These are phyloP conservation scores for Diphasiastrum complanatum DNA, from an alignment of 83 land plant species.

Conservation along the genomic window DNA sequence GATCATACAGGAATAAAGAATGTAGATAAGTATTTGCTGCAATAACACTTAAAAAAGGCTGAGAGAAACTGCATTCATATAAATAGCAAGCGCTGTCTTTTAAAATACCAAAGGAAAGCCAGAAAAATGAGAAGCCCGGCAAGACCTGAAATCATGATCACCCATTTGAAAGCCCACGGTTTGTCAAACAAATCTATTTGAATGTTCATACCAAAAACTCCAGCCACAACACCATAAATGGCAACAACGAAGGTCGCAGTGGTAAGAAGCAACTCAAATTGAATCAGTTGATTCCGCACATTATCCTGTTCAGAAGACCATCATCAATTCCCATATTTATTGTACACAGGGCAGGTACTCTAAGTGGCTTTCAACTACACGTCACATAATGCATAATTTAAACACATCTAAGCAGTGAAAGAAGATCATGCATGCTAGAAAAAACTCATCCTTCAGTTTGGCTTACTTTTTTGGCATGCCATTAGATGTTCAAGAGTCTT, in stretches of 20 bases:
- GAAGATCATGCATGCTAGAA: too few species aligned
- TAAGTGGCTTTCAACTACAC: not conserved
- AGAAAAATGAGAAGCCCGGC: constrained; percentile 52
- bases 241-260: constrained; percentile 87
- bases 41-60: too few species aligned
- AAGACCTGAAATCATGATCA: constrained; percentile 51
- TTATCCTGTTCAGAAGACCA: constrained; percentile 51
- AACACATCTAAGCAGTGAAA: too few species aligned
- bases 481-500: too few species aligned
- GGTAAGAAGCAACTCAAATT: constrained; percentile 79
- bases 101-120: constrained; percentile 67
- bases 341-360: constrained; percentile 5
- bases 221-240: constrained; percentile 80
- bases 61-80: too few species aligned
- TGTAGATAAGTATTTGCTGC: too few species aligned
- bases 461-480: too few species aligned
- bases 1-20: too few species aligned
- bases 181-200: constrained; percentile 51
- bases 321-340: too few species aligned
- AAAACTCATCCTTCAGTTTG: too few species aligned
- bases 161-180: constrained; percentile 73
- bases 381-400: too few species aligned
- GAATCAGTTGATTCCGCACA: constrained; percentile 86
- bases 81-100: constrained; percentile 45
- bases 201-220: constrained; percentile 89